Evolutionary conservation across 1,284 basidiomycete genomes (phyloP), one percentile per base, ranked within the genome.

Genomic region (Thelephora terrestris): DNA sequence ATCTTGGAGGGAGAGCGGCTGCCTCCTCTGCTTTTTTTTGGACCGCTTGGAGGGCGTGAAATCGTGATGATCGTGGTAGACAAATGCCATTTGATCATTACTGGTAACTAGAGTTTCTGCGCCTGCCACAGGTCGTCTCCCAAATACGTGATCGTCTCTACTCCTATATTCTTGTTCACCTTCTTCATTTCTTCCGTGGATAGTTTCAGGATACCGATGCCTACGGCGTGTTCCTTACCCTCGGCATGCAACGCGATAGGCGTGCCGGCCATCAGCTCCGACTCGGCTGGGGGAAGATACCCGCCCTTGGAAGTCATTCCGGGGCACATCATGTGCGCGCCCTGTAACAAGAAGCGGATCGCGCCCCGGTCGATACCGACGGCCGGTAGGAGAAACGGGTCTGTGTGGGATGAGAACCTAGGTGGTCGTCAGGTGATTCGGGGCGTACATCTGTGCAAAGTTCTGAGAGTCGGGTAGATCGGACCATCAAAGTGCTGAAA

Each of bases 401-500:
- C 93, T 96, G 55, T n/a, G 21, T 40, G 23, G 46, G 45, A 40
- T 46, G 46, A 47, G 37, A 34, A 37, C 25, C 38, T 18, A 49
- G 20, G 27, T 25, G 44, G 43, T 45, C 32, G 36, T 49, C 53
- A 49, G 29, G 45, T 27, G 45, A 43, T 37, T 20, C 47, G 47
- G 45, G 18, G 71, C 85, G 60, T 61, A 92, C 91, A 98, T 71
- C 88, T 85, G 67, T 99, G 96, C 51, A 98, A 70, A 5, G 98
- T 66, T 53, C 85, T 79, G 53, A 99, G 71, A 1, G 91, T 92
- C 3, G 96, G 95, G 61, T 85, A 85, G 60, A 91, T 82, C 0
- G 91, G 91, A 0, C 91, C 93, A 66, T 99, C 95, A 63, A 91
- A 94, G 66, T 97, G 93, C 66, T 99, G 94, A 74, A 97, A 95